Conservation (phyloP, 495 filamentous ascomycete genomes). For the Penicillium alfredii region DNA sequence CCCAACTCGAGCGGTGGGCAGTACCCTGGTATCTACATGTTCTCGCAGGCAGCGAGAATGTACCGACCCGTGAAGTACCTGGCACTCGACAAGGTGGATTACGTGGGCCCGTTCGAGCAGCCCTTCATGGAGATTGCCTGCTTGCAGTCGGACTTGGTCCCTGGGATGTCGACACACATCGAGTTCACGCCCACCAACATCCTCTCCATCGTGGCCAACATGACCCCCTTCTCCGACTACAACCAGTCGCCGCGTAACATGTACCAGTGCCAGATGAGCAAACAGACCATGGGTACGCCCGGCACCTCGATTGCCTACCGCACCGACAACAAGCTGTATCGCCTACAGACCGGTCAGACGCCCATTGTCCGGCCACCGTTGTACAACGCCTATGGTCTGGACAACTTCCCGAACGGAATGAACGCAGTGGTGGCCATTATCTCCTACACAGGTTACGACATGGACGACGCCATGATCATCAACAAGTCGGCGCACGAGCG, state of each 20-base stretch:
- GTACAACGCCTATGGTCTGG: conserved; percentile 92
- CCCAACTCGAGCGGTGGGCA: conserved; percentile 82
- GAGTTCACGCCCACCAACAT: conserved; percentile 96
- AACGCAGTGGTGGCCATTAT: conserved; percentile 97
- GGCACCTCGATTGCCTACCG: conserved; percentile 79
- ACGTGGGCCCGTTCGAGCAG: conserved; percentile 89
- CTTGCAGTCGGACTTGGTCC: conserved; percentile 72
- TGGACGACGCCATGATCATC: conserved; percentile 99
- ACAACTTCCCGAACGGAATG: conserved; percentile 97
- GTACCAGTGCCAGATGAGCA: conserved; percentile 99
- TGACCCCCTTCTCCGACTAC: conserved; percentile 98
- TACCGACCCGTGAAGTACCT: conserved; percentile 88
- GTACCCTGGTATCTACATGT: conserved; percentile 94
- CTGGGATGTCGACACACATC: conserved; percentile 84
- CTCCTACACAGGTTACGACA: conserved; percentile 98
- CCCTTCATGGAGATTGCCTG: conserved; percentile 98
- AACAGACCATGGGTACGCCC: conserved; percentile 97
- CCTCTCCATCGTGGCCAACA: conserved; percentile 94
- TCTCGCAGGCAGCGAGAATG: conserved; percentile 78
- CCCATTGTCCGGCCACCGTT: conserved; percentile 87
- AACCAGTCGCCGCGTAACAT: conserved; percentile 99
- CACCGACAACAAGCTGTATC: conserved; percentile 95
- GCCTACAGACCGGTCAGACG: conserved; percentile 91
- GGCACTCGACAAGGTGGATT: conserved; percentile 74
- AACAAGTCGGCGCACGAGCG: conserved; percentile 97